Evolutionary conservation across 2,329 filamentous ascomycete species (phyloP), one percentile per base, ranked within the genome.

Genomic region (Endothia cerciana): DNA sequence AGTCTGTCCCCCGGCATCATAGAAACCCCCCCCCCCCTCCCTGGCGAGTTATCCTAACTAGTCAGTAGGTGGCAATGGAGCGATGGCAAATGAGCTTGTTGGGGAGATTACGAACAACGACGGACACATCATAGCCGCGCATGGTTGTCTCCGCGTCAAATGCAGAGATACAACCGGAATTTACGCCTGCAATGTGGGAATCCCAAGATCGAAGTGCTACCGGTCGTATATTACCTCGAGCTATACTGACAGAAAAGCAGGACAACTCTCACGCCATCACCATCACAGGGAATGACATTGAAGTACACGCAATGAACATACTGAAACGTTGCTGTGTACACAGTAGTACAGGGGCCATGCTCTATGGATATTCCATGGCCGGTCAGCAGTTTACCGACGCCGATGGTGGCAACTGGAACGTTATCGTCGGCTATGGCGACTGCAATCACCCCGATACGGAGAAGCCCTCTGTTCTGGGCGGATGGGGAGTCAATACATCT

Each of bases 341-440:
- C 11, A 51, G 47, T 17, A 11, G 3, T 11, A 41, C 36, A 10
- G 25, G 25, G 10, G 15, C 6, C 11, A 22, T 36, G 43, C n/a
- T 49, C 13, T 51, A 61, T 36, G 43, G 43, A 0, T 8, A 19
- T 7, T 7, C 30, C 13, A 25, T 49, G 43, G 45, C 28, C 19
- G 59, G 59, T 10, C 59, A 61, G 45, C 59, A 61, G n/a, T 61
- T 61, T 30, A 61, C 59, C 59, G 45, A 61, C 33, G 43, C 59
- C 19, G 3, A 38, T 7, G 59, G 59, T 11, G 59, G 59, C 10
- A 58, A 58, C 59, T 61, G 43, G 43, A 61, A 61, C 19, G 59
- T 61, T 2, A 47, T 61, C 11, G 45, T 47, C 19, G 43, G 43
- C 3, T 61, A 61, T 15, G 59, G 28, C 33, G 22, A 61, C 59